phyloP scores from a whole-genome alignment of 129 eudicot genomes.

The Dittrichia graveolens region DNA sequence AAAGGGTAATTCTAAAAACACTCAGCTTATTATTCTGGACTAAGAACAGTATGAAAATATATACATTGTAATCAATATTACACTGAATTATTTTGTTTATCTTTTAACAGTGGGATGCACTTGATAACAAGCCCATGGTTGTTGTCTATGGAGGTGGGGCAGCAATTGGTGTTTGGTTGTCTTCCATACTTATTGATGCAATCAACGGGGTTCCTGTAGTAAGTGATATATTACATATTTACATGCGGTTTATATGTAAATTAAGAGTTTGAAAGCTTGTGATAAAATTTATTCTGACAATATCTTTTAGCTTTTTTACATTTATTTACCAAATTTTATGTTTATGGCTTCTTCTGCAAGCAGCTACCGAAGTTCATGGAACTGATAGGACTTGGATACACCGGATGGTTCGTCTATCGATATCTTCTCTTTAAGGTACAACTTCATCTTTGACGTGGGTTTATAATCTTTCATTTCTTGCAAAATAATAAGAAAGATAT shows the following conservation, averaged over 20 bases:
- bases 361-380: slow-evolving; percentile 46
- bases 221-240: slow-evolving; percentile 12
- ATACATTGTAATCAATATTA: neutral
- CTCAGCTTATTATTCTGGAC: neutral
- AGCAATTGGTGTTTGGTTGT: slow-evolving; percentile 40
- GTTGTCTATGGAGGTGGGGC: slow-evolving; percentile 47
- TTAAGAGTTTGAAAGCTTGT: neutral
- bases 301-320: neutral
- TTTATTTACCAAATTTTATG: slow-evolving; percentile 9
- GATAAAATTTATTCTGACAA: neutral
- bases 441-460: neutral
- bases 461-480: neutral
- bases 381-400: slow-evolving; percentile 46
- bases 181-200: slow-evolving; percentile 33
- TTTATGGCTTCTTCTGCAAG: slow-evolving; percentile 11
- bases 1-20: neutral
- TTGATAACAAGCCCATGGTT: slow-evolving; percentile 44
- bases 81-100: neutral
- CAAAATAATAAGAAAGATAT: neutral
- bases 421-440: slow-evolving; percentile 48
- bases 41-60: neutral
- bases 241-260: neutral
- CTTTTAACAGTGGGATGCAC: slow-evolving; percentile 45
- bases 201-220: slow-evolving; percentile 45
- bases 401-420: slow-evolving; percentile 46